Conservation (phyloP, 2,329 filamentous ascomycete genomes). For the Cercospora zeae-maydis region DNA sequence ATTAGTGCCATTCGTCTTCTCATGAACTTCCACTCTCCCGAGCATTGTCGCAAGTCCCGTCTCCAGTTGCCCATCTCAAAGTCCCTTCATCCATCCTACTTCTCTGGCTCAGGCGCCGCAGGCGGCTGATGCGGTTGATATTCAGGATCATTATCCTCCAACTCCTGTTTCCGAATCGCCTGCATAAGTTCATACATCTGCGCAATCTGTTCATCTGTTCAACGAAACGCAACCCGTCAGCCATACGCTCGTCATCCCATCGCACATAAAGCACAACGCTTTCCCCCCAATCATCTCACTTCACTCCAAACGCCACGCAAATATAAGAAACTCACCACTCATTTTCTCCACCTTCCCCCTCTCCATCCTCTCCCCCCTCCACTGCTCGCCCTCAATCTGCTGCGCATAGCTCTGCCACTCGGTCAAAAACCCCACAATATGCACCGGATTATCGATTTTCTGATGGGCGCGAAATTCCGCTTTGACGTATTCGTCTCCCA, state of each 20-base stretch:
- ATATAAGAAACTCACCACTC: constrained; percentile 68
- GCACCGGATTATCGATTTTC: constrained; percentile 81
- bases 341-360: constrained; percentile 82
- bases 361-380: constrained; percentile 82
- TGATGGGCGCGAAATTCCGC: constrained; percentile 83
- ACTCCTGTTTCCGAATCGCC: constrained; percentile 60
- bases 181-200: constrained; percentile 95
- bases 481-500: constrained; percentile 93
- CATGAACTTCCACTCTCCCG: no score
- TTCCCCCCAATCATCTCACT: background rate
- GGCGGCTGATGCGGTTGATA: constrained; percentile 24
- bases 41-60: background rate
- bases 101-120: constrained; percentile 9
- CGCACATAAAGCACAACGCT: no score
- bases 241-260: constrained; percentile 36
- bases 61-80: no score
- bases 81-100: no score
- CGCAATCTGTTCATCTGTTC: constrained; percentile 73
- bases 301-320: background rate
- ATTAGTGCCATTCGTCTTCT: no score
- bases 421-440: constrained; percentile 91
- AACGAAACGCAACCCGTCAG: background rate
- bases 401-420: constrained; percentile 99
- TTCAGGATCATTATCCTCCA: constrained; percentile 45
- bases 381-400: constrained; percentile 79